Conservation (phyloP, 2,329 filamentous ascomycete genomes). For the Lasiodiplodia sp. region DNA sequence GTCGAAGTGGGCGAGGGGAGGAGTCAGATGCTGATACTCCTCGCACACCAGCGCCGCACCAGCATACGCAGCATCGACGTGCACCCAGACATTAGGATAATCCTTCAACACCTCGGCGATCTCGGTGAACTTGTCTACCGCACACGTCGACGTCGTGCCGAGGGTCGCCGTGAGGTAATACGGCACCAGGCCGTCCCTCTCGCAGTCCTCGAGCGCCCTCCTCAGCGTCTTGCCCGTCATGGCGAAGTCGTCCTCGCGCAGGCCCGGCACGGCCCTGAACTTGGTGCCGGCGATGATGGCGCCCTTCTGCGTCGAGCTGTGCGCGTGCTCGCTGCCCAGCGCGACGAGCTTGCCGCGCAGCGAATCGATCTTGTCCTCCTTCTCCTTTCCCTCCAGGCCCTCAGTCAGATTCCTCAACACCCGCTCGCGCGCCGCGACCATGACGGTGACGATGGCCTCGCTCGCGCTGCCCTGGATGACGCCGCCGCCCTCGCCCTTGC, state of each 20-base stretch:
- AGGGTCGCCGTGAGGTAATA: constrained; percentile 87
- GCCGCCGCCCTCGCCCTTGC: constrained; percentile 79
- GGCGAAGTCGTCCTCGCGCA: constrained; percentile 69
- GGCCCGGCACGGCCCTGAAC: constrained; percentile 72
- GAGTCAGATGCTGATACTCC: constrained; percentile 75
- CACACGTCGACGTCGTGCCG: constrained; percentile 88
- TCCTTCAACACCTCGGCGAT: constrained; percentile 65
- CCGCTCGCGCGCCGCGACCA: constrained; percentile 83
- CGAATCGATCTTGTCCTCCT: constrained; percentile 73
- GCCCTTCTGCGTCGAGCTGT: constrained; percentile 86
- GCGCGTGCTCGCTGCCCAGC: constrained; percentile 78
- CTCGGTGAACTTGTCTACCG: constrained; percentile 79
- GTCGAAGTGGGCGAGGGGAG: constrained; percentile 73
- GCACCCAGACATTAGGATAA: constrained; percentile 79
- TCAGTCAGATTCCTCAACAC: constrained; percentile 41
- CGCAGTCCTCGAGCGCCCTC: constrained; percentile 68
- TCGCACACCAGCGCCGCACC: constrained; percentile 83
- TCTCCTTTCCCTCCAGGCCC: constrained; percentile 56
- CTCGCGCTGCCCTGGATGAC: constrained; percentile 94
- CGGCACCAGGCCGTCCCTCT: constrained; percentile 75
- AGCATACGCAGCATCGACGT: constrained; percentile 93
- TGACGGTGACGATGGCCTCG: constrained; percentile 84
- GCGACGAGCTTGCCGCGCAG: constrained; percentile 78
- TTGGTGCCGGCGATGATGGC: constrained; percentile 86
- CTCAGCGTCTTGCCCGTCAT: constrained; percentile 72